Evolutionary conservation across 2,329 filamentous ascomycete species (phyloP), one percentile per base, ranked within the genome.

Genomic region (Colletotrichum brevisporum): DNA sequence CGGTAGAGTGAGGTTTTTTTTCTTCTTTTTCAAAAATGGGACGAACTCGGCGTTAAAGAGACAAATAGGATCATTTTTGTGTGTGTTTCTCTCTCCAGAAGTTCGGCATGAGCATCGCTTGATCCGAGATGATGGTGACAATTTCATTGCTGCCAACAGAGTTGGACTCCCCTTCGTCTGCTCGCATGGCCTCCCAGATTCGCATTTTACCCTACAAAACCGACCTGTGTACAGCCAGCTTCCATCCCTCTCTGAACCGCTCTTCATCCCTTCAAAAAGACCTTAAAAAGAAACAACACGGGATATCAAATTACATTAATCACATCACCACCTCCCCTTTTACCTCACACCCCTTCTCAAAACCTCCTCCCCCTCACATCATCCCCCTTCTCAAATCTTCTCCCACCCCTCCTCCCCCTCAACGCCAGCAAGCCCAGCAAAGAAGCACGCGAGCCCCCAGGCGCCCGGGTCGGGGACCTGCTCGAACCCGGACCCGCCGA

Each of bases 361-460:
- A 78, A 77, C 79, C 24, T 81, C 78, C 31, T 83, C 79, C 3
- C 3, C 70, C 73, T 89, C 87, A 62, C 10, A 31, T 5, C 13
- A n/a, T 18, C 27, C 13, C 41, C 56, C 26, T 6, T 36, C 26
- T 75, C 59, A 78, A 61, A 78, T 67, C 48, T 72, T 75, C 71
- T 82, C 78, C 80, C 80, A 79, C 16, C 77, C 79, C 24, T 81
- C 78, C 31, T 83, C 80, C 3, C 67, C 70, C 73, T 89, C 87
- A 62, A 81, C 58, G 2, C 85, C 86, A 18, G 92, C 91, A 75
- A 98, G 77, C 0, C 95, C 96, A 52, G 88, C 83, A 81, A 98
- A 91, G 81, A 99, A 95, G 78, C 91, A 89, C 41, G 92, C 91
- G 73, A 98, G 76, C 0, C 89, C 89, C 84, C 86, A 91, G 16